phyloP scores from a whole-genome alignment of 208 protist species.

The Wallacemonas sp. region DNA sequence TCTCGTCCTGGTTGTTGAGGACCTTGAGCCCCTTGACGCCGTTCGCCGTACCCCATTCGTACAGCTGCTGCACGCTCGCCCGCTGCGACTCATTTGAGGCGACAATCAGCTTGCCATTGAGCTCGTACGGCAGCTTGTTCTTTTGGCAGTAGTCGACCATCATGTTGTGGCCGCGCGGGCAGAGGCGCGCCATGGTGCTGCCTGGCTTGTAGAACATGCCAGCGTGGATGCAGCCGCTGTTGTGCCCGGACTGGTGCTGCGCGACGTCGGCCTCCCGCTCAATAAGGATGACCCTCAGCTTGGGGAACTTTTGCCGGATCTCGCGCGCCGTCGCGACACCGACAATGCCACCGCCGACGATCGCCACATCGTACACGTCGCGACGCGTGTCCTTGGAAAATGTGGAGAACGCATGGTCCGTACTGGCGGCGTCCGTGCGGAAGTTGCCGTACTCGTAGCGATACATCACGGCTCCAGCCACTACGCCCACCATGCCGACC shows the following conservation, averaged over 20 bases:
- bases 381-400: conserved; percentile 45
- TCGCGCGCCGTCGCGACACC: conserved; percentile 80
- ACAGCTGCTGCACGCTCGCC: conserved; percentile 62
- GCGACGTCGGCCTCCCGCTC: conserved; percentile 89
- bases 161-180: conserved; percentile 76
- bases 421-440: conserved; percentile 30
- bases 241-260: conserved; percentile 90
- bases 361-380: conserved; percentile 85
- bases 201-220: conserved; percentile 91
- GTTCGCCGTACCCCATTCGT: conserved; percentile 80
- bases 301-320: conserved; percentile 62
- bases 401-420: conserved; percentile 38
- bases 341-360: conserved; percentile 90
- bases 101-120: conserved; percentile 91
- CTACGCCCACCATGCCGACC: conserved; percentile 41
- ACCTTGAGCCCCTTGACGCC: conserved; percentile 79
- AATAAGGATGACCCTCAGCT: conserved; percentile 74
- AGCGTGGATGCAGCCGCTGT: conserved; percentile 92
- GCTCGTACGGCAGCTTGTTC: conserved; percentile 78
- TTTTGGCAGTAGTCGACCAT: conserved; percentile 89
- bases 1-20: conserved; percentile 60
- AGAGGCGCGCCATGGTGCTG: conserved; percentile 79
- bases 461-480: conserved; percentile 49
- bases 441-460: conserved; percentile 48
- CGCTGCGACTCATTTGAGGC: conserved; percentile 60